Evolutionary conservation across 176 grass and related monocot genomes (phyloP), one percentile per base, ranked within the genome.

Genomic region (Carex myosuroides): DNA sequence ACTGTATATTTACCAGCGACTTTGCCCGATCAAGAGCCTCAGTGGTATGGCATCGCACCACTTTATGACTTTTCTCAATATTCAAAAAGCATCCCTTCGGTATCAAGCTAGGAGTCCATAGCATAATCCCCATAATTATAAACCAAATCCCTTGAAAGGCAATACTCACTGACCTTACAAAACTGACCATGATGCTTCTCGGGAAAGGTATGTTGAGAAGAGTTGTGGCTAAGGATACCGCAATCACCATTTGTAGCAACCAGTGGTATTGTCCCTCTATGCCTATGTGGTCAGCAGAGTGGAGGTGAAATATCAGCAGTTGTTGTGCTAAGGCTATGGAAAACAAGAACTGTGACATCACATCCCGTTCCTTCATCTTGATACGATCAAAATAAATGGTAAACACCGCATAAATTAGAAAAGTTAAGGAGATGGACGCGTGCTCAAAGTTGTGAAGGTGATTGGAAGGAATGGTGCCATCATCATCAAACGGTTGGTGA

Each of bases 401-500:
- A n/a, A 92, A 88, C 17, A 92, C 86, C 20, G 92, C 92, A 83
- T 84, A 97, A 33, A 89, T 29, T 12, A 97, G 85, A 56, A 97
- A 87, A 9, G 90, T 81, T 21, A 97, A 85, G 48, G 94, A 97
- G 87, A 97, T 90, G 85, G 94, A 92, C n/a, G 94, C 90, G 84
- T 97, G 94, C 92, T 97, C 92, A 79, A 97, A 97, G 90, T 94
- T 97, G 90, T 92, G 94, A 79, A 94, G 94, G 79, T 97, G 94
- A 78, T 94, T 13, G 16, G 92, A 85, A 6, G 94, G 94, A 87
- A 97, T 97, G 77, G 94, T 90, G 42, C 92, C 90, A 64, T 97
- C 94, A 37, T 81, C 66, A 79, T 97, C 94, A 48, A 97, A 97
- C 1, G 94, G 94, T 82, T 97, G 92, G 87, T 97, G 94, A 60